These are phyloP conservation scores for Blastobotrys mokoenaii DNA, from an alignment of 805 yeast genomes.

Conservation along the genomic window DNA sequence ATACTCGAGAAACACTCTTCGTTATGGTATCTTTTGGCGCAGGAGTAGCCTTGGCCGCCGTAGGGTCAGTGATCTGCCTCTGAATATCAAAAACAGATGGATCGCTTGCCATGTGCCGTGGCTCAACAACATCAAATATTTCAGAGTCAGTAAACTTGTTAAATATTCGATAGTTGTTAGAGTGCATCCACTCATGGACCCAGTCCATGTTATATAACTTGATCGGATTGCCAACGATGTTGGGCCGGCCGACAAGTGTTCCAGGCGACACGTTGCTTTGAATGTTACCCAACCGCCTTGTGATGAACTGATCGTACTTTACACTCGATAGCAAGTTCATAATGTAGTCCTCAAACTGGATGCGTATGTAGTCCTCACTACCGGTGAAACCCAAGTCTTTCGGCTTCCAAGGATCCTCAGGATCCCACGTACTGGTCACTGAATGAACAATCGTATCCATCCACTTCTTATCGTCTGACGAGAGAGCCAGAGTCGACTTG, in stretches of 20 bases:
- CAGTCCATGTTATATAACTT: conserved; percentile 38
- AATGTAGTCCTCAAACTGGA: conserved; percentile 84
- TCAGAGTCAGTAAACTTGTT: conserved; percentile 56
- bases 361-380: conserved; percentile 80
- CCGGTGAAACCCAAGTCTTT: conserved; percentile 48
- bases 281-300: conserved; percentile 22
- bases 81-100: conserved; percentile 7
- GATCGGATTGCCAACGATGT: conserved; percentile 30
- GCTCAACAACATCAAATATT: conserved; percentile 53
- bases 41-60: conserved; percentile 3
- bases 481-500: conserved; percentile 37
- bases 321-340: conserved; percentile 65
- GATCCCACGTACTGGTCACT: conserved; percentile 40
- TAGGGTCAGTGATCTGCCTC: conserved; percentile 11
- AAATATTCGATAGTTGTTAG: conserved; percentile 49
- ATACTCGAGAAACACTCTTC: conserved; percentile 22
- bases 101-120: conserved; percentile 30
- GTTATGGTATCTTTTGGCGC: conserved; percentile 19
- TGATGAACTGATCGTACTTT: conserved; percentile 56
- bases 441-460: conserved; percentile 47
- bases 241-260: conserved; percentile 24
- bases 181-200: conserved; percentile 44
- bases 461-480: conserved; percentile 66
- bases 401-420: conserved; percentile 33
- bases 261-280: conserved; percentile 10